A percentile compares a stretch with the other conserved stretches of the same genome.
Evolutionary conservation across 2,329 filamentous ascomycete genomes (phyloP).

Genomic region (Sclerotinia spermophila): DNA sequence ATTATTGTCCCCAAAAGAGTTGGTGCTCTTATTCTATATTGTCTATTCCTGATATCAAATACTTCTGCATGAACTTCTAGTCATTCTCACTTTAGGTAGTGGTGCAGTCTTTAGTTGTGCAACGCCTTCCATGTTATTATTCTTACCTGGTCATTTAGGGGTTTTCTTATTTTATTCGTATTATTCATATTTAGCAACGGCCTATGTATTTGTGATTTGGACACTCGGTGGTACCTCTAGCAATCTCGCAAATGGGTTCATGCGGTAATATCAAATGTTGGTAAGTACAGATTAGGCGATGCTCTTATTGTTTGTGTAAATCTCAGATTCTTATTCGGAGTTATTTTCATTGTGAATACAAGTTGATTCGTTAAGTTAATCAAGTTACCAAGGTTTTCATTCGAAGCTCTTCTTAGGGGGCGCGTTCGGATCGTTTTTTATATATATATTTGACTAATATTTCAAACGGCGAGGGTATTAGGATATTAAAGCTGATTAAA

Average conservation of each 20-base stretch:
- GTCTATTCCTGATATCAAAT: no score
- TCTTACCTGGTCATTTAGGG: not conserved
- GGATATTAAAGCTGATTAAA: no score
- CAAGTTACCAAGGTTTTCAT: not conserved
- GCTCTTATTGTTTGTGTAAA: not conserved
- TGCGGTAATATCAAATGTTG: not conserved
- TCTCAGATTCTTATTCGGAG: not conserved
- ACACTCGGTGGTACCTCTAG: not conserved
- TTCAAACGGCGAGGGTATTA: no score
- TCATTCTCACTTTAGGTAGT: not conserved
- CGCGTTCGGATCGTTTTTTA: no score
- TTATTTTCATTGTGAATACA: not conserved
- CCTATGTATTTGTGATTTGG: not conserved
- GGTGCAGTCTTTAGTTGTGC: not conserved
- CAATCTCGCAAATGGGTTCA: no score
- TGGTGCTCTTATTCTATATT: no score
- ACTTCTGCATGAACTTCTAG: not conserved
- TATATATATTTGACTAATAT: no score
- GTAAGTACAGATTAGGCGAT: not conserved
- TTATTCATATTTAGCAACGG: not conserved
- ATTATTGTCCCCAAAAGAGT: no score
- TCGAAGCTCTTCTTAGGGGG: not conserved
- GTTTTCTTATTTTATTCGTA: not conserved
- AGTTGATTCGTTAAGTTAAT: not conserved
- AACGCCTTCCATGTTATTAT: not conserved